Evolutionary conservation across 441 rosid species (phyloP).

Genomic region (Theobroma grandiflorum): DNA sequence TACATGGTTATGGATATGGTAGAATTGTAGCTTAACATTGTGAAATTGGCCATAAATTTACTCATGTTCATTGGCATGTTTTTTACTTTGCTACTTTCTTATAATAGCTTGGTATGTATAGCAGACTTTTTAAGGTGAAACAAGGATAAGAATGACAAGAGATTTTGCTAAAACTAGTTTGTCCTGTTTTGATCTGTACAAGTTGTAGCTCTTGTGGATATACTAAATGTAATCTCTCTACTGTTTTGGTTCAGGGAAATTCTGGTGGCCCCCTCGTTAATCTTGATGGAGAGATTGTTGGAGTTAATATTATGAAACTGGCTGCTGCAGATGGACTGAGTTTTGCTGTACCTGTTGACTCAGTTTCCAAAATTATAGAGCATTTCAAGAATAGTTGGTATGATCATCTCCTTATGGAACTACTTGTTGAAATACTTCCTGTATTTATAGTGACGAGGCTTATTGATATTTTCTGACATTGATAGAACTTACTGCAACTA

Average conservation of each 20-base stretch:
- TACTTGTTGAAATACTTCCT: slow-evolving; percentile 9
- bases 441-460: background rate
- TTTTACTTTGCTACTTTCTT: background rate
- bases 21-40: slow-evolving; percentile 1
- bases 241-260: slow-evolving; percentile 65
- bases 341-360: slow-evolving; percentile 83
- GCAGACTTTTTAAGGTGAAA: background rate
- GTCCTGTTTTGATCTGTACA: background rate
- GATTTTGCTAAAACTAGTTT: background rate
- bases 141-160: slow-evolving; percentile 2
- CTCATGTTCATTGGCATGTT: background rate
- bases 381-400: slow-evolving; percentile 89
- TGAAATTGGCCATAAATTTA: background rate
- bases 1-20: background rate
- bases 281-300: slow-evolving; percentile 88
- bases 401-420: slow-evolving; percentile 22
- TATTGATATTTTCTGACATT: background rate
- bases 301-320: slow-evolving; percentile 87
- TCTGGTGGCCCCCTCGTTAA: slow-evolving; percentile 94
- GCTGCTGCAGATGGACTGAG: slow-evolving; percentile 80
- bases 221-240: background rate
- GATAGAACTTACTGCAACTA: background rate
- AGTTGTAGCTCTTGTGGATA: background rate
- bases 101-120: background rate
- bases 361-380: slow-evolving; percentile 72